Evolutionary conservation across 179 eudicot genomes (phyloP).

Genomic region (Silene noctiflora): DNA sequence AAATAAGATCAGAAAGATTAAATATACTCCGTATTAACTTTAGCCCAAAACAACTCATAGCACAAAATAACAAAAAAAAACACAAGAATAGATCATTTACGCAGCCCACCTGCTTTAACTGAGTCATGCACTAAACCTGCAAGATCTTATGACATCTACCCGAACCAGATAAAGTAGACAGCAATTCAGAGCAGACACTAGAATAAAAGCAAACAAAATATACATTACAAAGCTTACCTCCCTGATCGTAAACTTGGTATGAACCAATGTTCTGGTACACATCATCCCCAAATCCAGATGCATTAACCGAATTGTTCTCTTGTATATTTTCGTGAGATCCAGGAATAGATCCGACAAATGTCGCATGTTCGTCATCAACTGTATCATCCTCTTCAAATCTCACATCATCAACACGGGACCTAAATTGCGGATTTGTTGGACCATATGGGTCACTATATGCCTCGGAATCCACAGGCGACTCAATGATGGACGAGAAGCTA

Average conservation of each 20-base stretch:
- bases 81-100: background rate
- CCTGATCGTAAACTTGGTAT: conserved; percentile 46
- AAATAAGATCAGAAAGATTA: background rate
- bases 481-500: conserved; percentile 36
- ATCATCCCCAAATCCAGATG: conserved; percentile 49
- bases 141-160: background rate
- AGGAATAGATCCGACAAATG: conserved; percentile 36
- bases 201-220: background rate
- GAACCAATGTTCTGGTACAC: conserved; percentile 43
- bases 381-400: conserved; percentile 35
- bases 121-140: too few species aligned
- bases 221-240: conserved; percentile 41
- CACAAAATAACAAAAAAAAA: background rate
- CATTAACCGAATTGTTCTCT: conserved; percentile 45
- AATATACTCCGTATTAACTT: background rate
- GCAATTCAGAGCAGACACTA: background rate
- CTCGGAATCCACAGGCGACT: conserved; percentile 44
- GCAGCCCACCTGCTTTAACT: too few species aligned
- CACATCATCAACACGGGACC: conserved; percentile 40
- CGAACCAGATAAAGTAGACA: background rate
- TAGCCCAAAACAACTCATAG: background rate
- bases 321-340: conserved; percentile 42
- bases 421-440: conserved; percentile 29
- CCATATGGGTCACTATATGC: conserved; percentile 41
- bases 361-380: conserved; percentile 32